Percentiles rank a stretch among this genome's conserved stretches.
These are phyloP conservation scores for Malus orientalis DNA, from an alignment of 306 rosid species.

Conservation along the genomic window DNA sequence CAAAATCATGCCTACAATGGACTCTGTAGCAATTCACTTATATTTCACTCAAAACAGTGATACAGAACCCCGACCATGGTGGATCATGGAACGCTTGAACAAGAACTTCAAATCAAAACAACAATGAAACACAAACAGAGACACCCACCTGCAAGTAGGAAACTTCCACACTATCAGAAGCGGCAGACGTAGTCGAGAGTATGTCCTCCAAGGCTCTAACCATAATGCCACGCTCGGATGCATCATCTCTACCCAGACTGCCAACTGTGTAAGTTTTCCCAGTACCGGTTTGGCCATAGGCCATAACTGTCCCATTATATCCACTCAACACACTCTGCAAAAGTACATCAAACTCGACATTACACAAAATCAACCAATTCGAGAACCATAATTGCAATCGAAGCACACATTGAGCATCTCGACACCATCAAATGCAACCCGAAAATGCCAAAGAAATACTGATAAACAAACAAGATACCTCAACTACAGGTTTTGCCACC, in stretches of 20 bases:
- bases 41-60: not conserved
- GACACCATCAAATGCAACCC: not conserved
- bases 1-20: not conserved
- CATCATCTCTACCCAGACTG: constrained; percentile 50
- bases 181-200: constrained; percentile 31
- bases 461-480: constrained; percentile 22
- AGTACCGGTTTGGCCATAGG: constrained; percentile 74
- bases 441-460: not conserved
- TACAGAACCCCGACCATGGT: not conserved
- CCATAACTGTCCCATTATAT: constrained; percentile 71
- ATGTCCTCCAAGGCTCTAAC: constrained; percentile 61
- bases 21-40: not conserved
- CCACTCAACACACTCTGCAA: constrained; percentile 66
- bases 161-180: constrained; percentile 47
- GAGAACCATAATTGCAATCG: not conserved
- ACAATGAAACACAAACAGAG: not conserved
- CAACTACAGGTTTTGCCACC: constrained; percentile 67
- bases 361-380: not conserved
- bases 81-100: not conserved
- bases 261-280: constrained; percentile 73
- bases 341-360: constrained; percentile 7
- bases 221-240: constrained; percentile 62
- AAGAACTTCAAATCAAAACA: not conserved
- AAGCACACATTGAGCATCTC: not conserved
- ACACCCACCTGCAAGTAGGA: constrained; percentile 56